A percentile compares a stretch with the other conserved stretches of the same genome.
These are phyloP conservation scores for Trichomonas vaginalis DNA, from an alignment of 208 protist species.

Conservation along the genomic window DNA sequence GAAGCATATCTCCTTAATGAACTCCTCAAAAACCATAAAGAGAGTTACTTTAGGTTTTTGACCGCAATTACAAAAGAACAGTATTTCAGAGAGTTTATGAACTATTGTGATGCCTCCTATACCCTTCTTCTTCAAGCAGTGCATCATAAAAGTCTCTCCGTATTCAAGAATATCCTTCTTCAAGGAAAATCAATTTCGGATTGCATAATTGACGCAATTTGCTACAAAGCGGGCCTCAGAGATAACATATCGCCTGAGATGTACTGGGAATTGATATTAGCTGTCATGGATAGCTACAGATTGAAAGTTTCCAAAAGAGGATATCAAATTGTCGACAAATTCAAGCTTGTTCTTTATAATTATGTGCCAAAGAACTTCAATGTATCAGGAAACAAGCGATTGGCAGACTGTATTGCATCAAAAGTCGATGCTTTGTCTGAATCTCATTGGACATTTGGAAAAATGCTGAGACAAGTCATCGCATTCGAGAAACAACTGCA, in stretches of 20 bases:
- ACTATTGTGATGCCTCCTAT: not conserved
- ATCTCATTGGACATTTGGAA: not conserved
- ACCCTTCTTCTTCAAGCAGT: not conserved
- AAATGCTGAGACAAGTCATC: not conserved
- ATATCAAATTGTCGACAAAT: not conserved
- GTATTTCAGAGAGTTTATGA: not conserved
- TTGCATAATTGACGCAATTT: not conserved
- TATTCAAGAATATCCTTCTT: not conserved
- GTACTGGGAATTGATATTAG: not conserved
- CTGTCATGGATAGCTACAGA: not conserved
- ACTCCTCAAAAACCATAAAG: not conserved
- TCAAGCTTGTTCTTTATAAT: not conserved
- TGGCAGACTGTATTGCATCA: not conserved
- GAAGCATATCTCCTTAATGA: not conserved
- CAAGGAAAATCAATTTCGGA: not conserved
- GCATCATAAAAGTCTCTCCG: not conserved
- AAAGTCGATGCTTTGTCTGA: not conserved
- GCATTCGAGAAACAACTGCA: not conserved
- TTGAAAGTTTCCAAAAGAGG: not conserved
- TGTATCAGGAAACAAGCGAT: not conserved
- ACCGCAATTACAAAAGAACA: not conserved
- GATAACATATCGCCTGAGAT: not conserved
- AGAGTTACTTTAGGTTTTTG: not conserved
- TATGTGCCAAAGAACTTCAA: not conserved
- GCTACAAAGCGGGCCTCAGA: not conserved